Evolutionary conservation across 352 stramenopile species (phyloP).

Genomic region (Globisporangium cylindrosporum): DNA sequence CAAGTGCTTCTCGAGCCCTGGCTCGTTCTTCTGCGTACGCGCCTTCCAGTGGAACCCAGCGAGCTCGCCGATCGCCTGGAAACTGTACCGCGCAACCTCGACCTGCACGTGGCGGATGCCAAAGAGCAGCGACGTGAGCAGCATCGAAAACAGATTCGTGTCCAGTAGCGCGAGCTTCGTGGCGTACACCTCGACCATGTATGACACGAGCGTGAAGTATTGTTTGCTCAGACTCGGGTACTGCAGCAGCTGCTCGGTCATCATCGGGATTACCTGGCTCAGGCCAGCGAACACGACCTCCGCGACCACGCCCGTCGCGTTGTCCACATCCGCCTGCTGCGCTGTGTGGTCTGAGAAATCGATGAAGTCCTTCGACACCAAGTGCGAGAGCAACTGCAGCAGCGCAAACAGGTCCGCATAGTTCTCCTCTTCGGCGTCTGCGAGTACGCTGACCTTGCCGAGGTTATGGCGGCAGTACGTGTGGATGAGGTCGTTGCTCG

Average conservation of each 20-base stretch:
- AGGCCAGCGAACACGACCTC: slow-evolving; percentile 89
- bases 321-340: slow-evolving; percentile 50
- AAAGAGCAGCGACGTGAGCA: slow-evolving; percentile 71
- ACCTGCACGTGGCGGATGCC: slow-evolving; percentile 71
- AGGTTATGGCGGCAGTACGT: slow-evolving; percentile 70
- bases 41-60: slow-evolving; percentile 71
- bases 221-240: slow-evolving; percentile 85
- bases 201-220: slow-evolving; percentile 87
- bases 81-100: slow-evolving; percentile 79
- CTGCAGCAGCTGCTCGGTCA: slow-evolving; percentile 86
- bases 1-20: slow-evolving; percentile 45
- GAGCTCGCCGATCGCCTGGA: slow-evolving; percentile 77
- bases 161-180: slow-evolving; percentile 69
- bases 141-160: slow-evolving; percentile 66
- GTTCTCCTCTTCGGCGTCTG: slow-evolving; percentile 72
- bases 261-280: slow-evolving; percentile 85
- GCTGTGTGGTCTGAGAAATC: slow-evolving; percentile 78
- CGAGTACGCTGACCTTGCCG: slow-evolving; percentile 60
- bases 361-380: slow-evolving; percentile 84
- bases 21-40: slow-evolving; percentile 38
- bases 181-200: slow-evolving; percentile 85
- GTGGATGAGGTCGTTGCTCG: slow-evolving; percentile 68
- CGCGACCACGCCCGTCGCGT: slow-evolving; percentile 64
- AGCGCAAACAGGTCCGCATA: slow-evolving; percentile 73
- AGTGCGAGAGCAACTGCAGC: slow-evolving; percentile 74